Conservation (phyloP, 1,284 basidiomycete genomes). For the Sanghuangporus sanghuang region DNA sequence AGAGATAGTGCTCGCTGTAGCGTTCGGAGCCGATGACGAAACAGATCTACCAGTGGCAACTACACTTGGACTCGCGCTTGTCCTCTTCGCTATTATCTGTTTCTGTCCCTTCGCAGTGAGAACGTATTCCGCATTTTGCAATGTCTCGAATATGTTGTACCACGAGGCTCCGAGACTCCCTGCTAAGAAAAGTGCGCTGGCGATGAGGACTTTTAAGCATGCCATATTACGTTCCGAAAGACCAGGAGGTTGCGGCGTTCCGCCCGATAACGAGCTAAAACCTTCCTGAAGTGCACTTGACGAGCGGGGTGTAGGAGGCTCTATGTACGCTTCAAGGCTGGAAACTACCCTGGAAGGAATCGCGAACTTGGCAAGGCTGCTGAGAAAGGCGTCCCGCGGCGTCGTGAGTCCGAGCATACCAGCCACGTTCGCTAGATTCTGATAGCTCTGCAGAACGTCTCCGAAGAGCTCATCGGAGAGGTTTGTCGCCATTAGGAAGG, state of each 20-base stretch:
- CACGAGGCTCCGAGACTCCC: constrained; percentile 84
- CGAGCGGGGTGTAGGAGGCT: constrained; percentile 58
- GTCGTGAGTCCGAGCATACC: constrained; percentile 84
- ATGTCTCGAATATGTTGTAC: constrained; percentile 85
- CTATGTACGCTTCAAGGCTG: constrained; percentile 64
- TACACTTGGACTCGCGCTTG: constrained; percentile 33
- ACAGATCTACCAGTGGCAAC: constrained; percentile 31
- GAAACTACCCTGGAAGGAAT: constrained; percentile 86
- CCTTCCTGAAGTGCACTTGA: constrained; percentile 73
- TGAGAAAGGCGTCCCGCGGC: constrained; percentile 91
- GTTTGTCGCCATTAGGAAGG: constrained; percentile 86
- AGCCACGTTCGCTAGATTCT: constrained; percentile 82
- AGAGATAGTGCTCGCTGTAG: neutral
- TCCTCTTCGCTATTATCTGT: constrained; percentile 25
- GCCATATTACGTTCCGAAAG: constrained; percentile 88
- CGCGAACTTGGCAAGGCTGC: constrained; percentile 80
- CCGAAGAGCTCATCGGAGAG: constrained; percentile 85
- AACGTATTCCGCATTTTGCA: constrained; percentile 93
- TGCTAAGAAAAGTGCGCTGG: constrained; percentile 77
- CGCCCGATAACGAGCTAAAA: constrained; percentile 33
- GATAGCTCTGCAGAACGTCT: constrained; percentile 76
- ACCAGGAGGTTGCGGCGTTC: constrained; percentile 50
- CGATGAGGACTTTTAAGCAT: constrained; percentile 80
- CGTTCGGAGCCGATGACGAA: constrained; percentile 22
- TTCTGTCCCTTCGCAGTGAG: constrained; percentile 54